Percentiles rank a stretch among this genome's conserved stretches.
These are phyloP conservation scores for Dictyostelium firmibasis DNA, from an alignment of 78 protist species.

Conservation along the genomic window DNA sequence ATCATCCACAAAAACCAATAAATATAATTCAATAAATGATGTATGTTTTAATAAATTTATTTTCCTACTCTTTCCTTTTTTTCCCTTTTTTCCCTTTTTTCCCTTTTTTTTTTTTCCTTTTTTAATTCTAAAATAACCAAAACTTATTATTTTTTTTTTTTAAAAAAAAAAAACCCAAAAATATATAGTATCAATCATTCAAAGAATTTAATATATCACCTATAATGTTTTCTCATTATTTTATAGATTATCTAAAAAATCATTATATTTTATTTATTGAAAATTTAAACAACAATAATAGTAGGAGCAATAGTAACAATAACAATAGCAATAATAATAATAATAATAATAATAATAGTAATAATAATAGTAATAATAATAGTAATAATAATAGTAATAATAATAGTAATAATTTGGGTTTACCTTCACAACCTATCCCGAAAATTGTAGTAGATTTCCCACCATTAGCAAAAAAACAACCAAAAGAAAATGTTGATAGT, in stretches of 20 bases:
- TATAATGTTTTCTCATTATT: background rate
- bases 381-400: background rate
- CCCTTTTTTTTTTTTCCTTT: background rate
- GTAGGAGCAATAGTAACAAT: no score
- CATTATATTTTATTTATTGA: background rate
- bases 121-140: no score
- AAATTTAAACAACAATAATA: no score
- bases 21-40: background rate
- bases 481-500: background rate
- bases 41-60: no score
- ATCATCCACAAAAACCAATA: conserved; percentile 13
- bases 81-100: background rate
- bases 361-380: no score
- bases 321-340: no score
- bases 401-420: background rate
- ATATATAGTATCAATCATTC: background rate
- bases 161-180: no score
- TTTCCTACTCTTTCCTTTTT: background rate
- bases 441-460: background rate
- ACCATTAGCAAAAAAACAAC: background rate
- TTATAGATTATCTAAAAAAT: background rate
- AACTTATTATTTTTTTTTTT: no score
- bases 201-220: background rate
- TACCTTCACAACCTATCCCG: background rate
- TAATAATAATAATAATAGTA: no score